These are phyloP conservation scores for Abelmoschus esculentus DNA, from an alignment of 345 rosid genomes.

Conservation along the genomic window DNA sequence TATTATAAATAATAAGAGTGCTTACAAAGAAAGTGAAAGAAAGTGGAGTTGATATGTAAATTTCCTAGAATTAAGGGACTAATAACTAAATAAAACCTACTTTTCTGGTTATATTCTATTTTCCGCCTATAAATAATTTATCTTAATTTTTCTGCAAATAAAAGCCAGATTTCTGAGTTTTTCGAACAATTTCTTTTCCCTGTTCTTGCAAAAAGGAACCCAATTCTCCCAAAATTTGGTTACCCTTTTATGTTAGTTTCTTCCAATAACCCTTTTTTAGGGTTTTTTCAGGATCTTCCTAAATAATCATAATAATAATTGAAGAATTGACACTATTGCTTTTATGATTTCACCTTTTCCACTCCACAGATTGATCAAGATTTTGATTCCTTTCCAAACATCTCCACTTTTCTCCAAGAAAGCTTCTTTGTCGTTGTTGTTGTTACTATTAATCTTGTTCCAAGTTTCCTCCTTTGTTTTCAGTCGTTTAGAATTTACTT, in stretches of 20 bases:
- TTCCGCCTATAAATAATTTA: not conserved
- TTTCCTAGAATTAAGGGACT: not conserved
- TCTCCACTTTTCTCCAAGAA: slow-evolving; percentile 3
- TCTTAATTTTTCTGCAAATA: not conserved
- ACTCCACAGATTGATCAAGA: slow-evolving; percentile 13
- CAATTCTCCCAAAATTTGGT: not conserved
- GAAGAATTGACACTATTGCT: slow-evolving; percentile 21
- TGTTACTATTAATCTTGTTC: slow-evolving; percentile 17
- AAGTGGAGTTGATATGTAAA: not conserved
- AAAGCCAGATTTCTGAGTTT: not conserved
- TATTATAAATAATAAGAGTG: too few species aligned
- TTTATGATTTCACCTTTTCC: slow-evolving; percentile 26
- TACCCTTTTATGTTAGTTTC: not conserved
- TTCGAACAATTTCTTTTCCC: not conserved
- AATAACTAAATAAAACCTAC: not conserved
- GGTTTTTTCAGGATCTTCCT: not conserved
- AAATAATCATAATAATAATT: too few species aligned
- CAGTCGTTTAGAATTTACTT: not conserved
- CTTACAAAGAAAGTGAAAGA: not conserved
- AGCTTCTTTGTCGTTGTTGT: slow-evolving; percentile 21
- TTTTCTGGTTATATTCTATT: not conserved
- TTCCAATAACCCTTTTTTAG: not conserved
- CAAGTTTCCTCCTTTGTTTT: slow-evolving; percentile 10
- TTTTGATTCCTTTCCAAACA: slow-evolving; percentile 33
- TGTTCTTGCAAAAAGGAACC: not conserved